Conservation (phyloP, 805 yeast genomes). For the Sporopachydermia lactativora region DNA sequence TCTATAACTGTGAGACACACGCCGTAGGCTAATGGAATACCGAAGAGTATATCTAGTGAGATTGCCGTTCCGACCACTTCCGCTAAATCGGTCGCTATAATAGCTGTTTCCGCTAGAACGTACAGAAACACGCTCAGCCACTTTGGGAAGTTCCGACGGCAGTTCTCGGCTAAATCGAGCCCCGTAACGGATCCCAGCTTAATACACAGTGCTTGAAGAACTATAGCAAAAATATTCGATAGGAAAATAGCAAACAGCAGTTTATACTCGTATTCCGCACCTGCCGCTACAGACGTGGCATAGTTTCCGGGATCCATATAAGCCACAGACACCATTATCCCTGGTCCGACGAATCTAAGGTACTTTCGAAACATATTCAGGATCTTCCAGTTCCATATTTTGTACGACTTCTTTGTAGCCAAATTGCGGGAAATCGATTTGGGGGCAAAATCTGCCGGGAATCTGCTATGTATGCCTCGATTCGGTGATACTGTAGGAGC, state of each 20-base stretch:
- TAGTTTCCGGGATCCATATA: slow-evolving; percentile 94
- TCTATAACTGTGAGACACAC: slow-evolving; percentile 71
- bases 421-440: not conserved
- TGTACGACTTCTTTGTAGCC: not conserved
- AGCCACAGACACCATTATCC: slow-evolving; percentile 77
- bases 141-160: slow-evolving; percentile 53
- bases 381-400: not conserved
- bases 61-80: slow-evolving; percentile 93
- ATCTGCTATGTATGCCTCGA: too few species aligned
- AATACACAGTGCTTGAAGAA: slow-evolving; percentile 70
- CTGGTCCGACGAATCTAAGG: slow-evolving; percentile 69
- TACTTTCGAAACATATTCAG: slow-evolving; percentile 33
- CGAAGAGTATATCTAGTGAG: slow-evolving; percentile 61
- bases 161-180: slow-evolving; percentile 72
- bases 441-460: not conserved
- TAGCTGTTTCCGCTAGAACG: slow-evolving; percentile 69
- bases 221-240: slow-evolving; percentile 75
- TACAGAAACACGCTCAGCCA: slow-evolving; percentile 54
- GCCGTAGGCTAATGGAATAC: slow-evolving; percentile 61
- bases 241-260: slow-evolving; percentile 58
- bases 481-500: not conserved
- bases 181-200: slow-evolving; percentile 87
- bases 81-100: slow-evolving; percentile 85
- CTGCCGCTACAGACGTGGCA: slow-evolving; percentile 80
- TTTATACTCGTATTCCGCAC: slow-evolving; percentile 64